A percentile compares a stretch with the other conserved stretches of the same genome.
Conservation (phyloP, 208 protist genomes). For the Leishmania aethiopica region DNA sequence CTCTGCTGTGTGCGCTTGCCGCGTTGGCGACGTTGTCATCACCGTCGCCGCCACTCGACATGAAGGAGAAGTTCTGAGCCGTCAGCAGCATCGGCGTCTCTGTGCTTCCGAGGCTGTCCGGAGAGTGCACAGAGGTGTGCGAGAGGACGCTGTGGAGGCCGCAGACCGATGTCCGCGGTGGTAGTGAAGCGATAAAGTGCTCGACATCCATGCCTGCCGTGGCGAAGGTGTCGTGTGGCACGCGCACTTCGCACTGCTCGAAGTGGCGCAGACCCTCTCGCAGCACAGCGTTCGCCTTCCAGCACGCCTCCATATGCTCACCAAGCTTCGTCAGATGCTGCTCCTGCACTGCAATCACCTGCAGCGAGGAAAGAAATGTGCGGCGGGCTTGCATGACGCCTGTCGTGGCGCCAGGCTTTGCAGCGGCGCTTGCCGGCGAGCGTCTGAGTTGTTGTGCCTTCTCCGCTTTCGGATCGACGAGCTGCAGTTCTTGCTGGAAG, state of each 20-base stretch:
- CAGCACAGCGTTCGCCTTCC: constrained; percentile 25
- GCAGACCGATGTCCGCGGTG: constrained; percentile 21
- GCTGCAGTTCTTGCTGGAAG: constrained; percentile 8
- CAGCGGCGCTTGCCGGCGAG: background rate
- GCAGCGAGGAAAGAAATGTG: constrained; percentile 7
- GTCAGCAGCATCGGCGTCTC: constrained; percentile 23
- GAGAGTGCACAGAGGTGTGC: constrained; percentile 11
- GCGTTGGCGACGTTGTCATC: background rate
- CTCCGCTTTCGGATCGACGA: constrained; percentile 3
- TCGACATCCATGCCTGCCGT: constrained; percentile 28
- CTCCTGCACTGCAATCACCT: constrained; percentile 16
- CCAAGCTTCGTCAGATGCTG: constrained; percentile 18
- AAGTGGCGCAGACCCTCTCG: constrained; percentile 25
- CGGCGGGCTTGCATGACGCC: constrained; percentile 4
- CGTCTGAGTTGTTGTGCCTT: background rate
- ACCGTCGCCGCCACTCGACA: background rate
- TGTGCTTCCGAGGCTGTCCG: constrained; percentile 11
- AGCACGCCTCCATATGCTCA: constrained; percentile 22
- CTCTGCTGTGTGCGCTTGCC: background rate
- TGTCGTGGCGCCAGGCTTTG: background rate
- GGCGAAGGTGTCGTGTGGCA: constrained; percentile 21
- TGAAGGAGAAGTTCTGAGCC: constrained; percentile 25
- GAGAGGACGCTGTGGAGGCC: background rate
- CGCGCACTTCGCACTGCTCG: constrained; percentile 20
- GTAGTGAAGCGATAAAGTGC: constrained; percentile 36